These are phyloP conservation scores for Brasilioporus rufonigricans DNA, from an alignment of 768 basidiomycete genomes.

Conservation along the genomic window DNA sequence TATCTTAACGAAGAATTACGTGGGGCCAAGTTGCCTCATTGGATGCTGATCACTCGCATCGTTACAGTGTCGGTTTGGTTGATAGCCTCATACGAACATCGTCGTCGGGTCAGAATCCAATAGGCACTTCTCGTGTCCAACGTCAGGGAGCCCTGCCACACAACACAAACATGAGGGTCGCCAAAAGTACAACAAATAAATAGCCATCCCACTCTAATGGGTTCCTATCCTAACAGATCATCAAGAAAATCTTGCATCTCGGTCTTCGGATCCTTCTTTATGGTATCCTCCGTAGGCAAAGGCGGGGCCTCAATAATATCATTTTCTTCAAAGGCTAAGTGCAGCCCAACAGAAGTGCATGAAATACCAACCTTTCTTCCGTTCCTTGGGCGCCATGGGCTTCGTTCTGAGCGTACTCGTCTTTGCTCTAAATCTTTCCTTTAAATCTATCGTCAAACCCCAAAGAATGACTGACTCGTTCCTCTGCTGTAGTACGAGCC, in stretches of 20 bases:
- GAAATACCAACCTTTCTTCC: slow-evolving; percentile 37
- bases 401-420: slow-evolving; percentile 44
- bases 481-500: background rate
- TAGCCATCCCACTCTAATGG: background rate
- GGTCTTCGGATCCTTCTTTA: slow-evolving; percentile 43
- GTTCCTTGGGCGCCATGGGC: slow-evolving; percentile 33
- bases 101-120: too few relatives aligned
- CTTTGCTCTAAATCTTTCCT: slow-evolving; percentile 56
- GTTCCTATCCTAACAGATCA: slow-evolving; percentile 49
- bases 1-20: background rate
- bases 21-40: background rate
- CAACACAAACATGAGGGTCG: background rate
- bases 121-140: background rate
- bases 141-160: background rate
- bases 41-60: background rate
- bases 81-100: background rate
- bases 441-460: slow-evolving; percentile 44
- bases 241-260: slow-evolving; percentile 75
- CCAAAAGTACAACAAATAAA: background rate
- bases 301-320: slow-evolving; percentile 49
- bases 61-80: background rate
- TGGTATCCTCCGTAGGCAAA: slow-evolving; percentile 38
- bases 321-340: slow-evolving; percentile 27
- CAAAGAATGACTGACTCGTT: background rate
- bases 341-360: background rate